Conservation (phyloP, 1,284 basidiomycete species). For the Wolfiporia cocos region DNA sequence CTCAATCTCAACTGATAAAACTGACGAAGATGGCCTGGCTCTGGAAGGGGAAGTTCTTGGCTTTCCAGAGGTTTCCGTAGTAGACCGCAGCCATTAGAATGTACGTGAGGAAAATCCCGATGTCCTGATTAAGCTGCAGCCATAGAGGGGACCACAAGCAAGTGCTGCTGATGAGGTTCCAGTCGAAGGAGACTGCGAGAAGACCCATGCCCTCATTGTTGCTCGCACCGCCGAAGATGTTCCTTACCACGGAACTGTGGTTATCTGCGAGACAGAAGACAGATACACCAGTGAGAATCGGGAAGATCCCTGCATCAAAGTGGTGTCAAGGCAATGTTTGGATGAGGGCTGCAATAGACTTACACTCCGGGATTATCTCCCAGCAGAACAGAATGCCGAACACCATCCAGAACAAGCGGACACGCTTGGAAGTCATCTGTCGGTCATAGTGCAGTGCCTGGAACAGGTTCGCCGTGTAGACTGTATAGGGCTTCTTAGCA, state of each 20-base stretch:
- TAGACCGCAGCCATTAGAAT: slow-evolving; percentile 28
- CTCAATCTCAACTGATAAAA: slow-evolving; percentile 2
- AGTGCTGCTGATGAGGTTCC: slow-evolving; percentile 32
- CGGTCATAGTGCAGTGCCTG: slow-evolving; percentile 28
- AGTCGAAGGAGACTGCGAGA: slow-evolving; percentile 50
- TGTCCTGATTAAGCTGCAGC: slow-evolving; percentile 29
- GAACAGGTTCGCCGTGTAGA: slow-evolving; percentile 24
- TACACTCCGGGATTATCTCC: slow-evolving; percentile 28
- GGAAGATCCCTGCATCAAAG: slow-evolving; percentile 24
- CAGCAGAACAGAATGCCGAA: slow-evolving; percentile 24
- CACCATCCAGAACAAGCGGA: slow-evolving; percentile 25
- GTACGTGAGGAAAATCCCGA: slow-evolving; percentile 27
- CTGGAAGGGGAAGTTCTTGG: slow-evolving; percentile 30
- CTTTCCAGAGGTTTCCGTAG: slow-evolving; percentile 28
- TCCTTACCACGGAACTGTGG: slow-evolving; percentile 39
- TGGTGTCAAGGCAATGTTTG: slow-evolving; percentile 3
- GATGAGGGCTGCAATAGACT: not conserved
- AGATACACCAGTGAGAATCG: slow-evolving; percentile 39
- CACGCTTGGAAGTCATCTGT: slow-evolving; percentile 28
- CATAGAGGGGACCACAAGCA: slow-evolving; percentile 28
- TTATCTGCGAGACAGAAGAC: slow-evolving; percentile 58
- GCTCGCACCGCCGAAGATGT: slow-evolving; percentile 54
- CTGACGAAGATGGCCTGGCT: slow-evolving; percentile 26
- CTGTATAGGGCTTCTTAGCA: slow-evolving; percentile 5
- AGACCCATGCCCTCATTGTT: slow-evolving; percentile 54